Base-by-base conservation (phyloP, 805 yeast species). In the Lipomyces lipofer region DNA sequence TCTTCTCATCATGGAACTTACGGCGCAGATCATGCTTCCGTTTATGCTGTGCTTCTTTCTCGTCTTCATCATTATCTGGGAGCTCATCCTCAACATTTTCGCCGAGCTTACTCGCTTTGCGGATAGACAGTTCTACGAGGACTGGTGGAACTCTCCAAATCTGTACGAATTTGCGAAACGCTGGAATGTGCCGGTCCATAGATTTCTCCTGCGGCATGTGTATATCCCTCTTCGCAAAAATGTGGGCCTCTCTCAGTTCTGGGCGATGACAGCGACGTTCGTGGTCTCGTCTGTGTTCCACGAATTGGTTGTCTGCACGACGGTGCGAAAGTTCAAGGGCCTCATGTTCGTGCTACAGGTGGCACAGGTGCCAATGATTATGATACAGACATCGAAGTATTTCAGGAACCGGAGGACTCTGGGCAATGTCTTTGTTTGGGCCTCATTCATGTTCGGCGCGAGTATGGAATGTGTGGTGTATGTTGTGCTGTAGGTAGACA, bases 161-260 rank as follows among this genome's bases (percentile, higher is more conserved):
- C 49, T 32, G 52, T 28, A 25, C 9, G 42, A 32, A n/a, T 25
- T 51, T 47, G 49, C 54, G 2, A 46, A 46, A 8, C 32, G 25
- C 21, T 51, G 54, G 54, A 51, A 51, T 28, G 27, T 30, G n/a
- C 53, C 54, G 3, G 54, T 51, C 2, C 54, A 47, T 24, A 21
- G 39, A 7, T 51, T 49, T 28, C 54, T 51, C 21, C 32, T 27
- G 15, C 44, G 54, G 15, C 54, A 47, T 25, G 54, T 51, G 10
- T 47, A 51, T 22, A 21, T 12, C n/a, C 53, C 54, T 12, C 13
- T 49, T 9, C 10, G 28, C 12, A 19, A 21, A n/a, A 9, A 15
- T n/a, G 28, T n/a, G n/a, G 12, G 17, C 13, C 13, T n/a, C 19
- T 51, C 54, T 17, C 29, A 39, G n/a, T 15, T n/a, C 9, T 19